phyloP scores from a whole-genome alignment of 306 rosid species.

The Neltuma alba region DNA sequence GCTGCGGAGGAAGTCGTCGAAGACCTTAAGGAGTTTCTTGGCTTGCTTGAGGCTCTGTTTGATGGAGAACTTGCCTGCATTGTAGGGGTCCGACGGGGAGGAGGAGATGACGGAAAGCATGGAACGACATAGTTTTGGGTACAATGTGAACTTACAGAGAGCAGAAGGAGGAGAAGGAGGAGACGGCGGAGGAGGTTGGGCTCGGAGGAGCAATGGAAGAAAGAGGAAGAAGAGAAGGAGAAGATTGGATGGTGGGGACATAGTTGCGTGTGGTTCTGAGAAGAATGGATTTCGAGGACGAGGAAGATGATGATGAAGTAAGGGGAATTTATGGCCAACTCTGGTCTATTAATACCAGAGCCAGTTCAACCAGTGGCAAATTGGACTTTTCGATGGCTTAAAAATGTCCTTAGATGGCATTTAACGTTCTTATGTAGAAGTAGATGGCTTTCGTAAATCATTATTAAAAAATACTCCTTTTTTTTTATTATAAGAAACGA shows the following conservation, averaged over 20 bases:
- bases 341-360: neutral
- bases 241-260: slow-evolving; percentile 29
- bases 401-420: too few species aligned
- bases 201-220: slow-evolving; percentile 22
- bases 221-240: slow-evolving; percentile 1
- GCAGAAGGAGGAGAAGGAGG: slow-evolving; percentile 40
- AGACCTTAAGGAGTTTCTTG: slow-evolving; percentile 42
- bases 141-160: slow-evolving; percentile 61
- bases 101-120: slow-evolving; percentile 54
- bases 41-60: slow-evolving; percentile 69
- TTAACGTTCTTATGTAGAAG: too few species aligned
- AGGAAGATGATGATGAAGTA: neutral
- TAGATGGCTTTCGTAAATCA: too few species aligned
- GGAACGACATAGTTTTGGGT: slow-evolving; percentile 84
- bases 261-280: slow-evolving; percentile 7
- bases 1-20: slow-evolving; percentile 37
- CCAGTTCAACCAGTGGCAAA: neutral
- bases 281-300: neutral
- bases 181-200: slow-evolving; percentile 26
- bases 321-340: neutral
- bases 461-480: too few species aligned
- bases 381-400: too few species aligned
- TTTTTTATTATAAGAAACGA: too few species aligned
- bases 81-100: slow-evolving; percentile 70
- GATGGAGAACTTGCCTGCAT: slow-evolving; percentile 63